Base-by-base conservation (phyloP, 441 rosid species). In the Manihot esculenta region DNA sequence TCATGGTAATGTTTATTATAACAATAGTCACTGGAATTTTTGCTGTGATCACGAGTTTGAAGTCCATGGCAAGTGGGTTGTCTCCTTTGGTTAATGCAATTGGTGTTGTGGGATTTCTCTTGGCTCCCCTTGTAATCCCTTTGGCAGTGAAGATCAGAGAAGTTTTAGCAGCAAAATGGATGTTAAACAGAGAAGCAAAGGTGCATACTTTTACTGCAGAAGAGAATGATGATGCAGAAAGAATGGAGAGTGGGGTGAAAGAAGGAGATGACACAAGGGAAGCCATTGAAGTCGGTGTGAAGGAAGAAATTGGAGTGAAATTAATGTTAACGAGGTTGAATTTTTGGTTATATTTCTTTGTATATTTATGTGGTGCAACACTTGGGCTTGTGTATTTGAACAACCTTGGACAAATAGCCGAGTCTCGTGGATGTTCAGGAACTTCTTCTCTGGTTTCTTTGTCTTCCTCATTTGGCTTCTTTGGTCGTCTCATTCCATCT, bases 401-500 rank as follows among this genome's bases (percentile, higher is more conserved):
- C 74, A 94, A 92, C 72, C 81, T 94, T 79, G 99, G 99, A 71
- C 99, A 94, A 78, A 87, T 94, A 24, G 84, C 95, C 0, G 97
- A 94, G 77, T 94, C 99, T 71, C 87, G 97, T 13, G 90, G 94
- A 17, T 81, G 64, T 26, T 59, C 79, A 0, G 77, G 45, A 3
- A 85, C 94, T 9, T 76, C 87, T 45, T 82, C 89, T 30, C 83
- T 94, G 23, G 97, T 94, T 50, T 83, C 97, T 7, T 76, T 94
- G 74, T 86, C 96, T 15, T 90, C 97, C 1, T 88, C 97, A 0
- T 94, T 90, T 7, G 86, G 94, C 2, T 94, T 94, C 82, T 92
- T 94, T 57, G 99, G 99, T 44, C 99, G 99, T 48, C 88, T 94
- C 72, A 30, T 90, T 23, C 99, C 97, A 18, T 94, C 97, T 27